phyloP scores from a whole-genome alignment of 192 early-diverging fungal genomes.

The Umbelopsis ramanniana region DNA sequence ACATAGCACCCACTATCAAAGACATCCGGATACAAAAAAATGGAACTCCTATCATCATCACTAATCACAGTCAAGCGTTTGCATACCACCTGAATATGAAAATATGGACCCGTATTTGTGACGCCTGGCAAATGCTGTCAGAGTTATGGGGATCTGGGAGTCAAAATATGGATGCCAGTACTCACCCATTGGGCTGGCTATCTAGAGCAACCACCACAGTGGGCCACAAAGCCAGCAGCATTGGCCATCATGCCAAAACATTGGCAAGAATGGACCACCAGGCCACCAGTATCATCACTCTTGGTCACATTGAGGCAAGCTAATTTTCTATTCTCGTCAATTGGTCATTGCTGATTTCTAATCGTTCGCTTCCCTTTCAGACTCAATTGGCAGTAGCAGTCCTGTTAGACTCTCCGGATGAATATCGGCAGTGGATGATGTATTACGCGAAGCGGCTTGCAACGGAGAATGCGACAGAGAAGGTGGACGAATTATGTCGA shows the following conservation, averaged over 20 bases:
- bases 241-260: slow-evolving; percentile 40
- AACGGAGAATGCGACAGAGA: slow-evolving; percentile 62
- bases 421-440: slow-evolving; percentile 63
- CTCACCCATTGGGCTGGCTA: slow-evolving; percentile 32
- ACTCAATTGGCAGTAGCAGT: slow-evolving; percentile 56
- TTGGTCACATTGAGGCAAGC: slow-evolving; percentile 54
- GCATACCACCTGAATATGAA: slow-evolving; percentile 68
- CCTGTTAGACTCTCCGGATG: slow-evolving; percentile 56
- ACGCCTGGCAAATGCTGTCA: slow-evolving; percentile 59
- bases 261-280: slow-evolving; percentile 37
- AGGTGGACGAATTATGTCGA: slow-evolving; percentile 71
- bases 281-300: slow-evolving; percentile 42
- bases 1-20: slow-evolving; percentile 52
- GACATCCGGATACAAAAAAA: slow-evolving; percentile 61
- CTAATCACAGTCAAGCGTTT: slow-evolving; percentile 63
- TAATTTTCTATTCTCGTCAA: neutral
- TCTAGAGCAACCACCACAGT: slow-evolving; percentile 29
- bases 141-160: slow-evolving; percentile 49
- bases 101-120: slow-evolving; percentile 68
- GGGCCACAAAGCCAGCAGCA: slow-evolving; percentile 28
- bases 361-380: slow-evolving; percentile 30
- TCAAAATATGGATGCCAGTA: slow-evolving; percentile 18
- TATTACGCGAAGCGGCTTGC: slow-evolving; percentile 70
- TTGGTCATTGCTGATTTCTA: neutral
- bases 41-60: slow-evolving; percentile 68